These are phyloP conservation scores for Penicillium janthinellum DNA, from an alignment of 2,329 filamentous ascomycete species.

Conservation along the genomic window DNA sequence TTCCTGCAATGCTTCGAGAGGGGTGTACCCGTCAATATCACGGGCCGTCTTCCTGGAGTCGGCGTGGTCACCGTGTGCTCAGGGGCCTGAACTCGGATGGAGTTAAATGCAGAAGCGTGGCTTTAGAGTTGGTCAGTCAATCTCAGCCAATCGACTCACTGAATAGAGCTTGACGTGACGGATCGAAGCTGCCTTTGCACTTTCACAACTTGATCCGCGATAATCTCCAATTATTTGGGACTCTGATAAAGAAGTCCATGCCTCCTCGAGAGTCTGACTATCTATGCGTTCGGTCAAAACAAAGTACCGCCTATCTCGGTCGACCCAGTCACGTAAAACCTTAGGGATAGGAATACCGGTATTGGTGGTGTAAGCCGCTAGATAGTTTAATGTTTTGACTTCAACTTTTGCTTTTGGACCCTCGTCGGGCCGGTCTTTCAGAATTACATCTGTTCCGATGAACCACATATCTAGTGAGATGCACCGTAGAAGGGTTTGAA, in stretches of 20 bases:
- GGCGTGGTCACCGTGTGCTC: too few species aligned
- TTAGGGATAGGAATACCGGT: conserved; percentile 19
- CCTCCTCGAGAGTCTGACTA: conserved; percentile 18
- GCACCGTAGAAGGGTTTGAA: conserved; percentile 21
- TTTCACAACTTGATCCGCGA: conserved; percentile 1
- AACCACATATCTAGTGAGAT: conserved; percentile 7
- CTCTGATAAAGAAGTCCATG: conserved; percentile 11
- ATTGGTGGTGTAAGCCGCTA: conserved; percentile 3
- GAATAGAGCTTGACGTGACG: conserved; percentile 18
- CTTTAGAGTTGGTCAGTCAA: too few species aligned
- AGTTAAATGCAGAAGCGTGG: too few species aligned
- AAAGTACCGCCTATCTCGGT: conserved; percentile 19
- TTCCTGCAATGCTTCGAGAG: too few species aligned
- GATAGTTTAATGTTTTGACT: conserved; percentile 10
- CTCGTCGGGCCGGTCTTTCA: conserved; percentile 24
- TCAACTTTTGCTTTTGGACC: conserved; percentile 18
- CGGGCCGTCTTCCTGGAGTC: too few species aligned
- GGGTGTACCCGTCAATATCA: too few species aligned
- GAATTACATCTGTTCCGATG: conserved; percentile 21
- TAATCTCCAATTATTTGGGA: background rate
- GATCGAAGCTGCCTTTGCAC: conserved; percentile 14
- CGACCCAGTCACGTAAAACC: conserved; percentile 23
- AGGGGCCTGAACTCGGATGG: too few species aligned
- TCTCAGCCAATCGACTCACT: conserved; percentile 7
- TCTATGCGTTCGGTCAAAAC: conserved; percentile 18